Percentiles rank a stretch among this genome's conserved stretches.
Conservation (phyloP, 768 basidiomycete genomes). For the Leucosporidium yakuticum region DNA sequence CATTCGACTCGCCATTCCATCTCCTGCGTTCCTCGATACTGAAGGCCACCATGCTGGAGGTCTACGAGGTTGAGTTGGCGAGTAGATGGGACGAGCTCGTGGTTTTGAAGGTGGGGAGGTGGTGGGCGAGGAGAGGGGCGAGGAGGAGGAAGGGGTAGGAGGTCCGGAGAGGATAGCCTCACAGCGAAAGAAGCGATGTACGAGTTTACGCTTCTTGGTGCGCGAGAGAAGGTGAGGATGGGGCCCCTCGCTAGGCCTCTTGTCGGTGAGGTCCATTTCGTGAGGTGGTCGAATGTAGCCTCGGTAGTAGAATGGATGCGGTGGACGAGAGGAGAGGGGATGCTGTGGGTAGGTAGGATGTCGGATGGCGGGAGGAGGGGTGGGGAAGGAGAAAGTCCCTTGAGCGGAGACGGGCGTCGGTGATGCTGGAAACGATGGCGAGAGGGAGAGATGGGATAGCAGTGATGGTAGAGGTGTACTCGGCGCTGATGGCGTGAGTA, state of each 20-base stretch:
- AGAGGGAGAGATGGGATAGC: neutral
- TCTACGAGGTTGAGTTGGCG: neutral
- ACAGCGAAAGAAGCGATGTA: constrained; percentile 5
- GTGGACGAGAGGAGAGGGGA: too few species aligned
- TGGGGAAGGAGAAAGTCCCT: neutral
- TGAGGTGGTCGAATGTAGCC: too few species aligned
- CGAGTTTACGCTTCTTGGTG: constrained; percentile 4
- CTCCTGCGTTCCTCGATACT: neutral
- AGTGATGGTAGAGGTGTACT: neutral
- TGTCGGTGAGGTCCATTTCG: neutral
- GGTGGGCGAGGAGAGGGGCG: neutral
- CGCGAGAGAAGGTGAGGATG: constrained; percentile 3
- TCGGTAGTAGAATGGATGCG: too few species aligned
- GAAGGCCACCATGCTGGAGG: neutral
- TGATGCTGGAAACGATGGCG: neutral
- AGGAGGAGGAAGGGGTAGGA: neutral
- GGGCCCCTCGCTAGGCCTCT: neutral
- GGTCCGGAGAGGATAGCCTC: neutral
- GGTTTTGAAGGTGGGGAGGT: neutral
- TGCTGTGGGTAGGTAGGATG: neutral
- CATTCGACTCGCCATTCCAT: neutral
- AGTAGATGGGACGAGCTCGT: neutral
- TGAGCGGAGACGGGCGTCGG: neutral
- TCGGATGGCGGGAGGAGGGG: neutral
- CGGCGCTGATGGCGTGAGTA: too few species aligned